A percentile compares a stretch with the other conserved stretches of the same genome.
These are phyloP conservation scores for Castanospermum australe DNA, from an alignment of 306 rosid species.

Conservation along the genomic window DNA sequence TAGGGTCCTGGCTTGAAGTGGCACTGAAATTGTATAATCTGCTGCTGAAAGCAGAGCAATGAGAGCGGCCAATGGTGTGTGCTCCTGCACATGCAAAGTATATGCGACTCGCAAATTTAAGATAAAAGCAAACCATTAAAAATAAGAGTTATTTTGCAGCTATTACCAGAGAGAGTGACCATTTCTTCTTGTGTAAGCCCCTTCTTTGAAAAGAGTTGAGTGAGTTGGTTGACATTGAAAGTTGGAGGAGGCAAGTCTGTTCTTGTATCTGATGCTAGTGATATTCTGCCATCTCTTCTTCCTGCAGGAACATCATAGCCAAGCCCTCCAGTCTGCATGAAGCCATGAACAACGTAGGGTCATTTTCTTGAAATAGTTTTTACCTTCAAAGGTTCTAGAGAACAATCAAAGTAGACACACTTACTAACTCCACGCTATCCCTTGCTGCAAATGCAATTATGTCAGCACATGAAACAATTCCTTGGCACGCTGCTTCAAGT, in stretches of 20 bases:
- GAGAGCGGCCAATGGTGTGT: constrained; percentile 77
- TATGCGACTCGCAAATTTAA: background rate
- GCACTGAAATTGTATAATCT: constrained; percentile 69
- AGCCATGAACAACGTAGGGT: background rate
- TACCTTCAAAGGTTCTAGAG: background rate
- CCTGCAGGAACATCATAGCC: constrained; percentile 80
- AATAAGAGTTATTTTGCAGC: constrained; percentile 4
- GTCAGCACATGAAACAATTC: constrained; percentile 75
- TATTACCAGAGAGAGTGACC: constrained; percentile 72
- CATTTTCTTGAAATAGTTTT: background rate
- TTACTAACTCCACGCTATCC: constrained; percentile 65
- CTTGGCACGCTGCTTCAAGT: constrained; percentile 61
- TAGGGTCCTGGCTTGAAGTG: constrained; percentile 58
- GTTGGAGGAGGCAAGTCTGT: constrained; percentile 61
- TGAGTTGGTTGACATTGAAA: constrained; percentile 58
- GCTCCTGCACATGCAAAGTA: constrained; percentile 46
- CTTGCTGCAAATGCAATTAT: constrained; percentile 79
- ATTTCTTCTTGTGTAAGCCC: constrained; percentile 79
- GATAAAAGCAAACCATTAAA: background rate
- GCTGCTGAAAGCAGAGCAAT: constrained; percentile 52
- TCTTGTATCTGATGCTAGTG: constrained; percentile 55
- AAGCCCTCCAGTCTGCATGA: constrained; percentile 56
- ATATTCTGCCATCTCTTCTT: constrained; percentile 77
- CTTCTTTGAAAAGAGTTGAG: constrained; percentile 51
- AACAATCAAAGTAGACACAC: constrained; percentile 4